These are phyloP conservation scores for Moricandia moricandioides DNA, from an alignment of 345 rosid species.

Conservation along the genomic window DNA sequence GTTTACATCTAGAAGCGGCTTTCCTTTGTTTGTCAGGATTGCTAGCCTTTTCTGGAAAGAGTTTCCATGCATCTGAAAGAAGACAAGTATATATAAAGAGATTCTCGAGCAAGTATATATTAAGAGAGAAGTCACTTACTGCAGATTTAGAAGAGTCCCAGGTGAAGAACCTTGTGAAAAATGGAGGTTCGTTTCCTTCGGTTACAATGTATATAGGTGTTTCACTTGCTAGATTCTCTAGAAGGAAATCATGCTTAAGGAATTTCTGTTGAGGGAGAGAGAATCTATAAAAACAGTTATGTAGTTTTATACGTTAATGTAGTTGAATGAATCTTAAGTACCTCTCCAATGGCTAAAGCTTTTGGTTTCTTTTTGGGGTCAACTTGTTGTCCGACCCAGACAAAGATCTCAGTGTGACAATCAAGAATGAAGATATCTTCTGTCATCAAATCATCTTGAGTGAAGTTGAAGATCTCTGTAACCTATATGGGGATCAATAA, in stretches of 20 bases:
- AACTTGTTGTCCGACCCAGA: constrained; percentile 92
- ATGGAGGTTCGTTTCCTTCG: constrained; percentile 96
- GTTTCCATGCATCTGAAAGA: constrained; percentile 88
- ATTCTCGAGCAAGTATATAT: too few relatives aligned
- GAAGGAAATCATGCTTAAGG: constrained; percentile 68
- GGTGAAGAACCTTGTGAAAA: constrained; percentile 86
- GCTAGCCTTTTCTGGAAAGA: constrained; percentile 91
- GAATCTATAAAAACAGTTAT: constrained; percentile 7
- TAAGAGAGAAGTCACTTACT: constrained; percentile 48
- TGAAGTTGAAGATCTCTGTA: constrained; percentile 78
- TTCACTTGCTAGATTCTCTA: constrained; percentile 66
- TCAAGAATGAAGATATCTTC: constrained; percentile 95
- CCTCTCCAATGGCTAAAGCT: constrained; percentile 84
- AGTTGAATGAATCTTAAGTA: constrained; percentile 31
- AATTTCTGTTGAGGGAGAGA: constrained; percentile 61
- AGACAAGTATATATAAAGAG: not conserved
- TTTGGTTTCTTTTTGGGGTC: constrained; percentile 69
- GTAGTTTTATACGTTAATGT: not conserved
- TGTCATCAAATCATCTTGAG: constrained; percentile 98
- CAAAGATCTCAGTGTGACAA: constrained; percentile 79
- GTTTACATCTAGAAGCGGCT: constrained; percentile 68
- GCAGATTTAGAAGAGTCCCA: constrained; percentile 87
- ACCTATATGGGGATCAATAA: constrained; percentile 49
- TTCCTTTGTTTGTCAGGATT: constrained; percentile 67
- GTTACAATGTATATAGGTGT: constrained; percentile 66